These are phyloP conservation scores for Perilla frutescens DNA, from an alignment of 257 asterid genomes.

Conservation along the genomic window DNA sequence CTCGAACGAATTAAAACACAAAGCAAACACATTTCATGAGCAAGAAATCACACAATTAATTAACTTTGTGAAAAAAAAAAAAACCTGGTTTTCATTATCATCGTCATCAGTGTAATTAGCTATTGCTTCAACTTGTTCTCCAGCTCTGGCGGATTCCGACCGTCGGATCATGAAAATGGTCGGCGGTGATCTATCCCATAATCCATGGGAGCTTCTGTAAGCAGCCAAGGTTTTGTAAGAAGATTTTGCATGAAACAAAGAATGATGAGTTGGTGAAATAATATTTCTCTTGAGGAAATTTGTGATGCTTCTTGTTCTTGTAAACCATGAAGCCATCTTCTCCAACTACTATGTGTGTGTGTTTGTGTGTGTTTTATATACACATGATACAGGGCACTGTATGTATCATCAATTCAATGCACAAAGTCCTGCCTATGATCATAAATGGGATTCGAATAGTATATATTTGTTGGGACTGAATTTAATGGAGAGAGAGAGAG, in stretches of 20 bases:
- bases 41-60: too few species aligned
- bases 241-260: constrained; percentile 24
- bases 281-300: constrained; percentile 43
- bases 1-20: too few species aligned
- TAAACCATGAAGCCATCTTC: constrained; percentile 55
- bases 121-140: constrained; percentile 45
- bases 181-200: constrained; percentile 25
- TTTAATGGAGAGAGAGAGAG: neutral
- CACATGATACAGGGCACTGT: constrained; percentile 2
- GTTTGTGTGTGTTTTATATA: neutral
- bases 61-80: too few species aligned
- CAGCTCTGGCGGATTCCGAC: constrained; percentile 62
- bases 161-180: constrained; percentile 41
- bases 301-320: constrained; percentile 54
- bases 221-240: constrained; percentile 36
- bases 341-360: constrained; percentile 2
- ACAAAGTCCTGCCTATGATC: neutral
- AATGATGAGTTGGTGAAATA: neutral
- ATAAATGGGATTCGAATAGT: neutral
- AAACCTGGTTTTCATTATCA: constrained; percentile 52
- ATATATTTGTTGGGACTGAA: neutral
- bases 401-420: neutral
- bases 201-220: constrained; percentile 22
- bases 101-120: constrained; percentile 50
- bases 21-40: too few species aligned